These are phyloP conservation scores for Ophiostoma piceae DNA, from an alignment of 2,329 filamentous ascomycete species.

Conservation along the genomic window DNA sequence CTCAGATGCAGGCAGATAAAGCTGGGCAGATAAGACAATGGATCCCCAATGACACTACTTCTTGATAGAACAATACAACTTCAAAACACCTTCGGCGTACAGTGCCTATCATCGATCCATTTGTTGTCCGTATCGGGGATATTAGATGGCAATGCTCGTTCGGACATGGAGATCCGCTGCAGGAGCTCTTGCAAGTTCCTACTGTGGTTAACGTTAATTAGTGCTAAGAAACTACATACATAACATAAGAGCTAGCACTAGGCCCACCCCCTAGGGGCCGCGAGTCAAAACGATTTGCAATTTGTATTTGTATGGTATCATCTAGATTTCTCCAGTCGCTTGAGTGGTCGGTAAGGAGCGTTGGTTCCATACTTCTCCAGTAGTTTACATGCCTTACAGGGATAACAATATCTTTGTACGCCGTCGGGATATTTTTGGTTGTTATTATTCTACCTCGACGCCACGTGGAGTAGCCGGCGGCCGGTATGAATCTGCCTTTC, in stretches of 20 bases:
- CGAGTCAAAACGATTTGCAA: neutral
- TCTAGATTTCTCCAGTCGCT: neutral
- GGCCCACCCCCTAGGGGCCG: neutral
- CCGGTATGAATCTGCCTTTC: neutral
- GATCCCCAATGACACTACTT: neutral
- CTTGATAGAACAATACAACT: neutral
- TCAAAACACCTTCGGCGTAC: neutral
- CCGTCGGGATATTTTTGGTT: neutral
- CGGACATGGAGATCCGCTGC: neutral
- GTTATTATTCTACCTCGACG: neutral
- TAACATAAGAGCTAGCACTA: neutral
- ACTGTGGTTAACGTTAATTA: neutral
- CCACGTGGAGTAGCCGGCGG: slow-evolving; percentile 1
- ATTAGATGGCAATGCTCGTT: neutral
- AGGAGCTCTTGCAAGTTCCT: neutral
- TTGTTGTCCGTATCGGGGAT: neutral
- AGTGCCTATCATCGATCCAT: neutral
- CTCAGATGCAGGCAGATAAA: neutral
- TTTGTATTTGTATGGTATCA: slow-evolving; percentile 9
- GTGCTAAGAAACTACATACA: too few relatives aligned
- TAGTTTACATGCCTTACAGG: slow-evolving; percentile 2
- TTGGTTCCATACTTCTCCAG: neutral
- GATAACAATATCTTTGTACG: neutral
- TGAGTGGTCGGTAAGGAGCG: neutral
- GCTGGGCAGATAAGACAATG: neutral